These are phyloP conservation scores for Penicillium fimorum DNA, from an alignment of 495 filamentous ascomycete genomes.

Conservation along the genomic window DNA sequence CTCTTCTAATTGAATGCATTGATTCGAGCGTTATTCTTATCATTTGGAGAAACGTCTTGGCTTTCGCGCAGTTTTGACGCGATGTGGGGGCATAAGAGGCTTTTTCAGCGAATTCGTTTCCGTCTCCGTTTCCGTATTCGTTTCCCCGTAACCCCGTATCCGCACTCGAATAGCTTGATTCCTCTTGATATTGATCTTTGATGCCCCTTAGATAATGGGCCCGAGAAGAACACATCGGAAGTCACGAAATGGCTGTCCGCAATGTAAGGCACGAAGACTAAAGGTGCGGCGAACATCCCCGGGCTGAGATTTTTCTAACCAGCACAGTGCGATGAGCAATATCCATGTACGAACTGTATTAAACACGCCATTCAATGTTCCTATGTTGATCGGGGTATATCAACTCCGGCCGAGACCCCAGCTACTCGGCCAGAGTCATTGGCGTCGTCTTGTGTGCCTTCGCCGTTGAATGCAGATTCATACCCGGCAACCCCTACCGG, in stretches of 20 bases:
- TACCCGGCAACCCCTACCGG: conserved; percentile 9
- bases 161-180: conserved; percentile 18
- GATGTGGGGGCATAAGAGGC: conserved; percentile 2
- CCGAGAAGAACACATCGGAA: conserved; percentile 29
- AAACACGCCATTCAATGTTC: conserved; percentile 26
- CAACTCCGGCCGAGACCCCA: conserved; percentile 12
- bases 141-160: conserved; percentile 15
- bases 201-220: conserved; percentile 14
- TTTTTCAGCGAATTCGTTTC: conserved; percentile 11
- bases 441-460: background rate
- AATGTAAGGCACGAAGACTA: conserved; percentile 25
- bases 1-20: background rate
- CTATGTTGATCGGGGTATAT: conserved; percentile 11
- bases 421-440: conserved; percentile 7
- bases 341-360: conserved; percentile 28
- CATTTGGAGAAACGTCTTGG: background rate
- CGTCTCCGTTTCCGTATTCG: conserved; percentile 22
- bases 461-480: conserved; percentile 1
- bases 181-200: background rate
- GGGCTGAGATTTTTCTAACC: conserved; percentile 1
- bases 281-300: conserved; percentile 15
- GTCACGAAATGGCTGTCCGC: conserved; percentile 28
- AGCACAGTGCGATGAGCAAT: conserved; percentile 25
- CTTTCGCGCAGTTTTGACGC: background rate
- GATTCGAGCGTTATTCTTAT: conserved; percentile 4